Conservation (phyloP, 1,139 yeast genomes). For the Suhomyces panamericanus region DNA sequence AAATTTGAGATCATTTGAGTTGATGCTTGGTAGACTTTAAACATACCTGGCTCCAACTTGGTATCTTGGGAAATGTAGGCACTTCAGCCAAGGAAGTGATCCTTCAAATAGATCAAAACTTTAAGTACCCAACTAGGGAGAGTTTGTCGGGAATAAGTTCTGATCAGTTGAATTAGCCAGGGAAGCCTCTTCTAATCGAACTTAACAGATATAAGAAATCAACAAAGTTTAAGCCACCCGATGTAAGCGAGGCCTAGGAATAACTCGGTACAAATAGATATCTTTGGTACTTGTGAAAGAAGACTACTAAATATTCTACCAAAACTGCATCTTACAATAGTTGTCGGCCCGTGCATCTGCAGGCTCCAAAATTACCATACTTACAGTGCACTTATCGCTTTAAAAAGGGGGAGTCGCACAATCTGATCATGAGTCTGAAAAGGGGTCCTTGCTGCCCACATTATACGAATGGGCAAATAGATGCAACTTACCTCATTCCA, state of each 20-base stretch:
- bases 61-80: background rate
- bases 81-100: background rate
- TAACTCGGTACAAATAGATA: background rate
- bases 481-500: background rate
- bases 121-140: too few species aligned
- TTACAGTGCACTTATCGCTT: conserved; percentile 1
- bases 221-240: too few species aligned
- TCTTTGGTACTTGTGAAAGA: background rate
- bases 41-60: background rate
- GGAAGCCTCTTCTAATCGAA: too few species aligned
- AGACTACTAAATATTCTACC: background rate
- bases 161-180: too few species aligned
- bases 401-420: conserved; percentile 11
- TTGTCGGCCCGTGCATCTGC: conserved; percentile 3
- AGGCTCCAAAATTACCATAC: conserved; percentile 1
- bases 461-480: background rate
- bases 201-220: too few species aligned
- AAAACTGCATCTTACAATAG: conserved; percentile 1
- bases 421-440: background rate
- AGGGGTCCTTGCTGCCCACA: background rate
- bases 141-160: too few species aligned
- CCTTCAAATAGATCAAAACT: too few species aligned
- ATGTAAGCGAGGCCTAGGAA: background rate
- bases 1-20: background rate
- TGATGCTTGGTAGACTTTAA: background rate